Conservation (phyloP, 345 rosid species). For the Nasturtium officinale region DNA sequence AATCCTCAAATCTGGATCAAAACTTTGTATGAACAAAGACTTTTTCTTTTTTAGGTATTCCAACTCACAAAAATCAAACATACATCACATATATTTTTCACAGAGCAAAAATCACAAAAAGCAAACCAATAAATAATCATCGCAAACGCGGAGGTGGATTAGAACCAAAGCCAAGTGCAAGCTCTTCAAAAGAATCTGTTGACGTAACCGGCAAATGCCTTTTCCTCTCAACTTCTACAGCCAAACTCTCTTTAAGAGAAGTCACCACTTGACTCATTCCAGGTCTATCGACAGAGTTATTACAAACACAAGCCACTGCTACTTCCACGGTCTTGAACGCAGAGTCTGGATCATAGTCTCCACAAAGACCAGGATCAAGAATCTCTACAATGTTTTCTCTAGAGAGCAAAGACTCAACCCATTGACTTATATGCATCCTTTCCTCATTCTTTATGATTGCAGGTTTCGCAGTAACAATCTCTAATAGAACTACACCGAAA, state of each 20-base stretch:
- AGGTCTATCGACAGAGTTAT: slow-evolving; percentile 44
- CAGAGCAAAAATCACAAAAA: slow-evolving; percentile 14
- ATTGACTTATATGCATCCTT: slow-evolving; percentile 45
- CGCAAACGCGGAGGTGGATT: slow-evolving; percentile 44
- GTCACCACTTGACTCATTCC: slow-evolving; percentile 47
- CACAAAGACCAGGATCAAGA: slow-evolving; percentile 54
- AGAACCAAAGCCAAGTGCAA: slow-evolving; percentile 40
- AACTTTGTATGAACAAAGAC: not conserved
- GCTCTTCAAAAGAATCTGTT: slow-evolving; percentile 44
- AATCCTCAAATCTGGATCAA: slow-evolving; percentile 2
- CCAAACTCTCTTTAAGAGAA: slow-evolving; percentile 48
- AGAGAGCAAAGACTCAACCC: slow-evolving; percentile 47
- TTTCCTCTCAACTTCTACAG: slow-evolving; percentile 36
- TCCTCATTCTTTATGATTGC: slow-evolving; percentile 41
- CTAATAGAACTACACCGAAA: slow-evolving; percentile 58
- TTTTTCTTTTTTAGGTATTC: not conserved
- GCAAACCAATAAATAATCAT: slow-evolving; percentile 22
- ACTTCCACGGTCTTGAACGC: slow-evolving; percentile 52
- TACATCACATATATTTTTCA: not conserved
- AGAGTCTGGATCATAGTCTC: slow-evolving; percentile 47
- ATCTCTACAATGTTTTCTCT: slow-evolving; percentile 49
- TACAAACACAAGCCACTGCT: slow-evolving; percentile 52
- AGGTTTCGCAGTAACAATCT: slow-evolving; percentile 54
- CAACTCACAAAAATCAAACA: slow-evolving; percentile 7
- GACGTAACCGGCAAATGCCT: slow-evolving; percentile 15